Evolutionary conservation across 2,329 filamentous ascomycete species (phyloP).

Genomic region (Ploettnerulaceae sp.): DNA sequence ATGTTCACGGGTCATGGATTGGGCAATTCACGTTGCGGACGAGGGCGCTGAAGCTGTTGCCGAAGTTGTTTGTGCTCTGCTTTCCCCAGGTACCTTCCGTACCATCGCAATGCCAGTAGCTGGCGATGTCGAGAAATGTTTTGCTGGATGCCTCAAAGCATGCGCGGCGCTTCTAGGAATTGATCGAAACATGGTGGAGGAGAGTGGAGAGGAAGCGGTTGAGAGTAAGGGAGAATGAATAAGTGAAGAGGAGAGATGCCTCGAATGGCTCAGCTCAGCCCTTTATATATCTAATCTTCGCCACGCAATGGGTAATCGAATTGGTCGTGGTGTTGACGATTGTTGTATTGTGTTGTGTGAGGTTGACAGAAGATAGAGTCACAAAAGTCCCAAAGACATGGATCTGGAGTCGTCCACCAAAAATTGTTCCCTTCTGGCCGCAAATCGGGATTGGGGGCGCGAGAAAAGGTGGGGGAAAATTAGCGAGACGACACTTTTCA

Average conservation of each 20-base stretch:
- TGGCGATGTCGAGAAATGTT: constrained; percentile 42
- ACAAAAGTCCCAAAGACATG: too few relatives aligned
- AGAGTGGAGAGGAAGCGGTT: constrained; percentile 8
- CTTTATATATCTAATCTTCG: neutral
- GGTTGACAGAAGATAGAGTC: too few relatives aligned
- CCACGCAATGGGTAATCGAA: constrained; percentile 3
- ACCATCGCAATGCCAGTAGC: constrained; percentile 31
- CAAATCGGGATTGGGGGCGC: too few relatives aligned
- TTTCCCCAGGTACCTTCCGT: constrained; percentile 38
- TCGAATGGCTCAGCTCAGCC: constrained; percentile 11
- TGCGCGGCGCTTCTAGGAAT: constrained; percentile 44
- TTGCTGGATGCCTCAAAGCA: constrained; percentile 35
- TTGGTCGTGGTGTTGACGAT: constrained; percentile 7
- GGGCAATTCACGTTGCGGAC: constrained; percentile 21
- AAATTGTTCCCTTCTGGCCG: neutral
- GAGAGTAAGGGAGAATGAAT: constrained; percentile 3
- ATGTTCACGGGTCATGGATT: constrained; percentile 23
- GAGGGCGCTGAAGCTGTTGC: constrained; percentile 37
- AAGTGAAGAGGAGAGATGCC: constrained; percentile 5
- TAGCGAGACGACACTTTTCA: too few relatives aligned
- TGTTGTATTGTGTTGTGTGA: neutral
- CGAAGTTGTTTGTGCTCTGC: constrained; percentile 47
- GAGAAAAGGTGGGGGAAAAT: too few relatives aligned
- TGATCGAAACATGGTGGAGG: constrained; percentile 43
- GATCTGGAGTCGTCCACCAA: too few relatives aligned